Evolutionary conservation across 2,329 filamentous ascomycete genomes (phyloP).

Genomic region (Hymenoscyphus infarciens): DNA sequence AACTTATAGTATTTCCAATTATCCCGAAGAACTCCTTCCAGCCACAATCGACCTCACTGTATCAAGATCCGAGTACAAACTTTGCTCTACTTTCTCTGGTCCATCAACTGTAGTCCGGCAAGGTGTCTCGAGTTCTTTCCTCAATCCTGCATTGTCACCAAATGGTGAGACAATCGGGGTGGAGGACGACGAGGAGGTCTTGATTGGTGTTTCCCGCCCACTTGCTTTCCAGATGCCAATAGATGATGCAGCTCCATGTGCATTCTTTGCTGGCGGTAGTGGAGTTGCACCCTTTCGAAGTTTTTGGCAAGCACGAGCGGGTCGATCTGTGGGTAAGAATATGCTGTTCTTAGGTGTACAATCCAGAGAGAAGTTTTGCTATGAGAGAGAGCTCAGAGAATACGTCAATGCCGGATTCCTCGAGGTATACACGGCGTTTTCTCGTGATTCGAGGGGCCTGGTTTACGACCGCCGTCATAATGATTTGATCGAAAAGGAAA

Average conservation of each 20-base stretch:
- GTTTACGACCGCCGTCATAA: constrained; percentile 40
- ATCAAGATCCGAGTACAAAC: constrained; percentile 48
- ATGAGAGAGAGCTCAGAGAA: constrained; percentile 46
- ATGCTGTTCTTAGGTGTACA: constrained; percentile 51
- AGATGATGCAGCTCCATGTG: constrained; percentile 47
- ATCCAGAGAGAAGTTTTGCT: constrained; percentile 49
- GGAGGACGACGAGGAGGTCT: constrained; percentile 42
- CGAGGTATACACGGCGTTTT: constrained; percentile 52
- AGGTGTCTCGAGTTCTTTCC: constrained; percentile 51
- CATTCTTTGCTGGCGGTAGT: constrained; percentile 51
- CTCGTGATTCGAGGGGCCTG: constrained; percentile 46
- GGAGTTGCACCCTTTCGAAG: constrained; percentile 52
- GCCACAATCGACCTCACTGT: constrained; percentile 49
- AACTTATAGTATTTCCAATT: constrained; percentile 52
- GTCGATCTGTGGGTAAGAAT: constrained; percentile 41
- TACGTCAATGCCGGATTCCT: constrained; percentile 46
- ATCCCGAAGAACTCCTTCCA: constrained; percentile 48
- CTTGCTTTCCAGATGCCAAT: constrained; percentile 50
- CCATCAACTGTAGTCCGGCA: constrained; percentile 31
- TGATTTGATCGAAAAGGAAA: constrained; percentile 48
- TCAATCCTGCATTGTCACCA: constrained; percentile 46
- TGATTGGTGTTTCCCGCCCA: constrained; percentile 51
- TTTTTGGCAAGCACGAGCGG: constrained; percentile 49
- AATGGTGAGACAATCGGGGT: constrained; percentile 39
- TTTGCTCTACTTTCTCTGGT: constrained; percentile 36